These are phyloP conservation scores for Cornus florida DNA, from an alignment of 148 eudicot species.

Conservation along the genomic window DNA sequence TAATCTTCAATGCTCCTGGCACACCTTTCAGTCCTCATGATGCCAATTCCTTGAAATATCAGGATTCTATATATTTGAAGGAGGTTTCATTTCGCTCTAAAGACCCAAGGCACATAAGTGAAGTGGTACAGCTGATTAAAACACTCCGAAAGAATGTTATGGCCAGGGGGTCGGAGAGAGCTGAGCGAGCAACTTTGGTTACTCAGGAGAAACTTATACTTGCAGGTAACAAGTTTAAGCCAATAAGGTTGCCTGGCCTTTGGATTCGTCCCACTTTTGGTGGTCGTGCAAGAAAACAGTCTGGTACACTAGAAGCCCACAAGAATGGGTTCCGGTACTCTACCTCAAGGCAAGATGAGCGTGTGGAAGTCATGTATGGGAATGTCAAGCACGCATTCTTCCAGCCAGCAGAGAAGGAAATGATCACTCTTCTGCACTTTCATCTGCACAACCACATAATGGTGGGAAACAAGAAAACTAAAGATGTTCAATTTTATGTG, in stretches of 20 bases:
- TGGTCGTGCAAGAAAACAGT: slow-evolving; percentile 63
- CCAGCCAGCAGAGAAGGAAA: slow-evolving; percentile 76
- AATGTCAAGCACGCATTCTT: slow-evolving; percentile 67
- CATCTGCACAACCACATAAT: slow-evolving; percentile 73
- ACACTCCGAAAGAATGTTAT: slow-evolving; percentile 51
- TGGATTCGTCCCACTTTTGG: slow-evolving; percentile 64
- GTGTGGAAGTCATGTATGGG: slow-evolving; percentile 56
- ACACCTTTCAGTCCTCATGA: slow-evolving; percentile 58
- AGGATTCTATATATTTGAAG: slow-evolving; percentile 51
- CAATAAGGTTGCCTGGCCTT: slow-evolving; percentile 51
- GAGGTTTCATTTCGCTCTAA: slow-evolving; percentile 69
- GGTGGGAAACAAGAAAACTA: slow-evolving; percentile 72
- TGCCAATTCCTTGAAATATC: slow-evolving; percentile 50
- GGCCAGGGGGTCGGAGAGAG: slow-evolving; percentile 62
- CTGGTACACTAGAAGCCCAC: slow-evolving; percentile 62
- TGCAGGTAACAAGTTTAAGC: slow-evolving; percentile 50
- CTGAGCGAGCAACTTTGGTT: slow-evolving; percentile 70
- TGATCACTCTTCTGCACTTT: slow-evolving; percentile 64
- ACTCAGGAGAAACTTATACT: slow-evolving; percentile 59
- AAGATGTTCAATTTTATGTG: slow-evolving; percentile 67
- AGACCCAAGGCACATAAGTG: slow-evolving; percentile 60
- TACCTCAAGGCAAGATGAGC: slow-evolving; percentile 61
- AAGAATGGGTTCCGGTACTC: slow-evolving; percentile 58
- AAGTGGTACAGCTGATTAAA: slow-evolving; percentile 56
- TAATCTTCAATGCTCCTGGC: slow-evolving; percentile 65